Base-by-base conservation (phyloP, 148 eudicot genomes). In the Cornus controversa region DNA sequence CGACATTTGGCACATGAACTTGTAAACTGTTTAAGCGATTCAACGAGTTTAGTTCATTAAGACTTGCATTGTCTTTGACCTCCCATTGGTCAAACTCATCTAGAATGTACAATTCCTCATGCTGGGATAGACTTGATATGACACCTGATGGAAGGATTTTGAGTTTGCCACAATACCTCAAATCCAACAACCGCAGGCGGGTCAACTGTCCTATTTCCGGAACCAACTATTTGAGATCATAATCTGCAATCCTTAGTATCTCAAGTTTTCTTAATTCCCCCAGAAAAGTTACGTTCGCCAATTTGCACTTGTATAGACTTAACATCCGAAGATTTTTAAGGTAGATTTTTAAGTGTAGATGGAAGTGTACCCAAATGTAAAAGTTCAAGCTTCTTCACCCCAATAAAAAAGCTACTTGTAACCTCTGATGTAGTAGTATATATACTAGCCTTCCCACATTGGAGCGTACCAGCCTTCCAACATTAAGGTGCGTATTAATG, bases 31-130 rank as follows among this genome's bases (percentile, higher is more conserved):
- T 36, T 24, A 77, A 36, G 5, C 4, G 4, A 23, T 2, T 15
- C 34, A 18, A 57, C 22, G 0, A 4, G 2, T 60, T 58, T 22
- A 69, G 22, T 54, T 77, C 74, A 26, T 5, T 29, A 14, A 69
- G 10, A 3, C 13, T 31, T 10, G 14, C 60, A 25, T 68, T 40
- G 69, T 8, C 70, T 37, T 10, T 27, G 0, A 9, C 77, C 27
- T 22, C 60, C 72, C 78, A 75, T 18, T 50, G 0, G 34, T 14
- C 65, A 67, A 76, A 76, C 1, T 9, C 0, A 8, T 28, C 0
- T 29, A 60, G 23, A 34, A 77, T 24, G 28, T 77, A 54, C 29
- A 77, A 57, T 23, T 69, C 66, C 40, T 77, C 74, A 10, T 69
- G 28, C 26, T 2, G 6, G 0, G 7, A 15, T 29, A 77, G 58